These are phyloP conservation scores for Oryza brachyantha DNA, from an alignment of 176 grass and related monocot genomes.

Conservation along the genomic window DNA sequence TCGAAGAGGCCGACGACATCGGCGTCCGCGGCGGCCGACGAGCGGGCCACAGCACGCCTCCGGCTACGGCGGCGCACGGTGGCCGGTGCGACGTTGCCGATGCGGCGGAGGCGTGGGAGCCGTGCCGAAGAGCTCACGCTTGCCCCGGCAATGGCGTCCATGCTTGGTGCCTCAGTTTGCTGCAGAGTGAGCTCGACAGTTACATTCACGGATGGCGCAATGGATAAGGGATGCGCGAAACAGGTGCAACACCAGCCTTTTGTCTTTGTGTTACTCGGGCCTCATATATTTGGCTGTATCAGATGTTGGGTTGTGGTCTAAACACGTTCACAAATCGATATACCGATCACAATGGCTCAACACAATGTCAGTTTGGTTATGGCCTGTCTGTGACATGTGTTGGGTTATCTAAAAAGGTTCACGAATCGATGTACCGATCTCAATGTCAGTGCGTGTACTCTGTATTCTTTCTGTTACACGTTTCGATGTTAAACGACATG, in stretches of 20 bases:
- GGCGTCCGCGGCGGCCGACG: slow-evolving; percentile 19
- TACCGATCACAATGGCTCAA: too few species aligned
- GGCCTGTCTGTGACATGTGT: too few species aligned
- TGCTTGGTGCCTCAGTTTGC: not conserved
- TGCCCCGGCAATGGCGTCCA: slow-evolving; percentile 35
- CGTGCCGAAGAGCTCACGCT: slow-evolving; percentile 1
- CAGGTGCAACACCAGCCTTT: not conserved
- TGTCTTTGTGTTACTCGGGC: not conserved
- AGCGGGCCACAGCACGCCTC: not conserved
- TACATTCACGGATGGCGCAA: not conserved
- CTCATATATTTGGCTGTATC: not conserved
- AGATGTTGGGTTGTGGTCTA: too few species aligned
- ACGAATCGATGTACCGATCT: too few species aligned
- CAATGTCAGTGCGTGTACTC: too few species aligned
- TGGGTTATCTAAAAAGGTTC: too few species aligned
- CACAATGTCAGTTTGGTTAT: too few species aligned
- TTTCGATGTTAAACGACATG: too few species aligned
- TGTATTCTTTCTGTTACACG: too few species aligned
- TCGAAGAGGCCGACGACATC: slow-evolving; percentile 53
- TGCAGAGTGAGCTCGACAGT: not conserved
- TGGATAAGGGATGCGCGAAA: not conserved
- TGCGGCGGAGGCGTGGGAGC: not conserved
- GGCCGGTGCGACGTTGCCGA: not conserved
- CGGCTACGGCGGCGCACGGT: not conserved
- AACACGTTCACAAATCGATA: not conserved